Percentiles rank a stretch among this genome's conserved stretches.
phyloP scores from a whole-genome alignment of 2,329 filamentous ascomycete genomes.

The Coleophoma eucalyptorum region DNA sequence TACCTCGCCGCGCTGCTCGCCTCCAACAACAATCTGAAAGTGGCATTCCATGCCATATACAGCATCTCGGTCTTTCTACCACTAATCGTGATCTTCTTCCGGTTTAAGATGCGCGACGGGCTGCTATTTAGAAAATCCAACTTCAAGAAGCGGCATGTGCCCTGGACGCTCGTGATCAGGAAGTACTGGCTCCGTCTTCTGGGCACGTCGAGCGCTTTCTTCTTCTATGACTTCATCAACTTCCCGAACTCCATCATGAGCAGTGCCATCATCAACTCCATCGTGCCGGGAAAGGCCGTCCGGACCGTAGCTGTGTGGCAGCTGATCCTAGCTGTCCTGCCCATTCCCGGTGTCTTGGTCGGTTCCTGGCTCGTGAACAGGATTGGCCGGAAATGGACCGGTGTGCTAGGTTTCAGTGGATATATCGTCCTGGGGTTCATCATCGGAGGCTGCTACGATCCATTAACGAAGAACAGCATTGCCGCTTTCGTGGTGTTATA shows the following conservation, averaged over 20 bases:
- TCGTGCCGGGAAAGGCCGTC: conserved; percentile 28
- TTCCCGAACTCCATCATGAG: conserved; percentile 33
- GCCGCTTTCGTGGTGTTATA: conserved; percentile 30
- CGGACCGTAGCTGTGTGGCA: conserved; percentile 31
- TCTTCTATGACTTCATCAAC: conserved; percentile 33
- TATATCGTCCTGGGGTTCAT: conserved; percentile 23
- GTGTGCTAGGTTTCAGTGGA: conserved; percentile 24
- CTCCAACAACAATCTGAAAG: conserved; percentile 28
- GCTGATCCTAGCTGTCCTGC: conserved; percentile 27
- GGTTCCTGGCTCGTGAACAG: conserved; percentile 29
- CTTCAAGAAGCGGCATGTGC: conserved; percentile 23
- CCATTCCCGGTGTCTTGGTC: conserved; percentile 29
- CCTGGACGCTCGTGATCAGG: conserved; percentile 22
- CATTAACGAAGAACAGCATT: conserved; percentile 22
- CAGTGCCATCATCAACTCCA: conserved; percentile 27
- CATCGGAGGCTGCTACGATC: conserved; percentile 25
- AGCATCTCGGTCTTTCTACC: conserved; percentile 29
- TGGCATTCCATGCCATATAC: conserved; percentile 25
- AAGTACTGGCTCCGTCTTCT: conserved; percentile 25
- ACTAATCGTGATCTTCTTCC: conserved; percentile 26
- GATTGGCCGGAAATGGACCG: conserved; percentile 27
- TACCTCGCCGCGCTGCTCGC: conserved; percentile 31
- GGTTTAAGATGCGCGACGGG: conserved; percentile 30
- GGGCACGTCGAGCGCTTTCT: conserved; percentile 30
- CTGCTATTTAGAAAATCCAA: conserved; percentile 29